phyloP scores from a whole-genome alignment of 2,329 filamentous ascomycete genomes.

The Piedraia hortae region DNA sequence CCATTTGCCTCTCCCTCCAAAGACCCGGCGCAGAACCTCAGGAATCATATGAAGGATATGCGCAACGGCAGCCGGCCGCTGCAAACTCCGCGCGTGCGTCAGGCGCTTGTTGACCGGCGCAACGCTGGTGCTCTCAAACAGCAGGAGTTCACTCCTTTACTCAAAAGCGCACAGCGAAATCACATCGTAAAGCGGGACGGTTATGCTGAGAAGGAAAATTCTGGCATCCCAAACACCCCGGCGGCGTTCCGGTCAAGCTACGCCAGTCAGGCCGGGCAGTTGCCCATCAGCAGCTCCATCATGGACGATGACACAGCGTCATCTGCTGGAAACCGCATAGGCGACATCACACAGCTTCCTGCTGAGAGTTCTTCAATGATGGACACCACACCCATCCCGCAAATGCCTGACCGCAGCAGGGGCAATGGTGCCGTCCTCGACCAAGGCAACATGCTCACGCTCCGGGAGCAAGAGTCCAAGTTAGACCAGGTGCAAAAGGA shows the following conservation, averaged over 20 bases:
- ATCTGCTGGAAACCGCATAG: slow-evolving; percentile 28
- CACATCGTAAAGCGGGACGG: slow-evolving; percentile 17
- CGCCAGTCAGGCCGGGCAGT: slow-evolving; percentile 26
- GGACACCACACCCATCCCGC: slow-evolving; percentile 55
- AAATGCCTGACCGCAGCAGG: slow-evolving; percentile 32
- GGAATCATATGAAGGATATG: slow-evolving; percentile 46
- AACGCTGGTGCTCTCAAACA: slow-evolving; percentile 22
- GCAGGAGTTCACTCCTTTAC: slow-evolving; percentile 77
- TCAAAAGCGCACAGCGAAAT: slow-evolving; percentile 58
- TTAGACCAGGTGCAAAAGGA: slow-evolving; percentile 95
- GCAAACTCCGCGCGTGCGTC: slow-evolving; percentile 43
- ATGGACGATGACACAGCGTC: slow-evolving; percentile 33
- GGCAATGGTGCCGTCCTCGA: slow-evolving; percentile 32
- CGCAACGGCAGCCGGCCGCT: slow-evolving; percentile 17
- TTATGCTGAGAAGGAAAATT: slow-evolving; percentile 14
- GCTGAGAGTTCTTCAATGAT: slow-evolving; percentile 47
- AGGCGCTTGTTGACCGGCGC: slow-evolving; percentile 40
- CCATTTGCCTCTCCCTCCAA: slow-evolving; percentile 64
- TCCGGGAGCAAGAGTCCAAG: slow-evolving; percentile 77
- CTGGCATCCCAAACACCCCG: slow-evolving; percentile 33
- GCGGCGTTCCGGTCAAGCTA: slow-evolving; percentile 33
- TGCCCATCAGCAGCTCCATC: slow-evolving; percentile 51
- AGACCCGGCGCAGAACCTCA: slow-evolving; percentile 36
- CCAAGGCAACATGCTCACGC: slow-evolving; percentile 67
- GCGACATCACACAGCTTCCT: slow-evolving; percentile 45